phyloP scores from a whole-genome alignment of 2,329 filamentous ascomycete genomes.

The Trichoderma brevicompactum region DNA sequence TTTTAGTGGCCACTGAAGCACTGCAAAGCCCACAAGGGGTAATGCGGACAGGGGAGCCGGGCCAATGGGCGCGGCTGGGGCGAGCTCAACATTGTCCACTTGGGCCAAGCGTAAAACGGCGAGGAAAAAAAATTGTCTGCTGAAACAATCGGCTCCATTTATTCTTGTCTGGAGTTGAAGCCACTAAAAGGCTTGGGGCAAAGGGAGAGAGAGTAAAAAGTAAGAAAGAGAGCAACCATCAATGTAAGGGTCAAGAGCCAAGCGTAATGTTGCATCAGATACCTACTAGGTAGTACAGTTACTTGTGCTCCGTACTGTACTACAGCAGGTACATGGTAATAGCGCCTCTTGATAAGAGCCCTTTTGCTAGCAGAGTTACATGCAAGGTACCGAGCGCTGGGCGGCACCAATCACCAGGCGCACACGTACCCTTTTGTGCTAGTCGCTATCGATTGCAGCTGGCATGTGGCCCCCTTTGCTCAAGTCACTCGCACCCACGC shows the following conservation, averaged over 20 bases:
- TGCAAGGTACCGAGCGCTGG: background rate
- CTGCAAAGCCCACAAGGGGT: conserved; percentile 17
- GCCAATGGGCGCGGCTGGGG: background rate
- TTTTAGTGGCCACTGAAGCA: conserved; percentile 11
- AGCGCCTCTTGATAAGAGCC: too few relatives aligned
- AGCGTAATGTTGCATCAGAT: too few relatives aligned
- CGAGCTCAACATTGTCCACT: background rate
- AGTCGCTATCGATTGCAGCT: background rate
- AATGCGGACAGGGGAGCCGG: conserved; percentile 1
- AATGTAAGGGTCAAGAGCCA: too few relatives aligned
- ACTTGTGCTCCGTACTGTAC: too few relatives aligned
- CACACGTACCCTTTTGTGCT: background rate
- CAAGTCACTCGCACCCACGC: background rate
- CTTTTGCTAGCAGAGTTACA: background rate
- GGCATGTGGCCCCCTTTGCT: background rate
- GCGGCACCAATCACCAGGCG: background rate
- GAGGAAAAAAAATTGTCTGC: conserved; percentile 4
- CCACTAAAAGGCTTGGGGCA: background rate
- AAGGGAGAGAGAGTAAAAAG: background rate
- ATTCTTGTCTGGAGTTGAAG: conserved; percentile 15
- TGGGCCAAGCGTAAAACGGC: conserved; percentile 19
- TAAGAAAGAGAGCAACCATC: too few relatives aligned
- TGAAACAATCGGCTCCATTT: conserved; percentile 25
- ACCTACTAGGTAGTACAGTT: too few relatives aligned
- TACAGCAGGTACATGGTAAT: background rate